phyloP scores from a whole-genome alignment of 345 rosid species.

The Excoecaria cochinchinensis region DNA sequence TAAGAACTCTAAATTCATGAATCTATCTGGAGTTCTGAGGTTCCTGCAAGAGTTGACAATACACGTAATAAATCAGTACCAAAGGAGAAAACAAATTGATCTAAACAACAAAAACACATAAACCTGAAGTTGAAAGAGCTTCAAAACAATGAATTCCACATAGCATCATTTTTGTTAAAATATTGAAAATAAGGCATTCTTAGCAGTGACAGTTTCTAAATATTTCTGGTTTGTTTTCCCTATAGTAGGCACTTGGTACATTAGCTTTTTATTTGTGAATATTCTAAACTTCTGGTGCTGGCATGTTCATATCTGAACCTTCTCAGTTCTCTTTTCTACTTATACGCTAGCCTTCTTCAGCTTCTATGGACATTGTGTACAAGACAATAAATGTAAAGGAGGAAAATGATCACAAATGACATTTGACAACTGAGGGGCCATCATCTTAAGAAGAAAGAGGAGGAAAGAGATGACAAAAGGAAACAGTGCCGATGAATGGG shows the following conservation, averaged over 20 bases:
- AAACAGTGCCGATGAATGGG: neutral
- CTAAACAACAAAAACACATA: neutral
- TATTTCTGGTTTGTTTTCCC: neutral
- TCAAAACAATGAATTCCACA: neutral
- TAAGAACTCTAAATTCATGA: neutral
- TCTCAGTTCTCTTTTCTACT: neutral
- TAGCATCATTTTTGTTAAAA: neutral
- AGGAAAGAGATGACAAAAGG: neutral
- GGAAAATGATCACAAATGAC: neutral
- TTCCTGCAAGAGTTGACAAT: neutral
- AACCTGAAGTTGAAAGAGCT: neutral
- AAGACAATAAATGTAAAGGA: too few relatives aligned
- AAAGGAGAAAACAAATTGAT: neutral
- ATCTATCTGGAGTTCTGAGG: neutral
- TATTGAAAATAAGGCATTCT: neutral
- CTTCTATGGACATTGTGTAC: too few relatives aligned
- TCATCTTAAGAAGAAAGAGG: neutral
- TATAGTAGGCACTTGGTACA: neutral
- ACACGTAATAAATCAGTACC: neutral
- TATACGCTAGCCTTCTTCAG: too few relatives aligned
- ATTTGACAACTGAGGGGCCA: neutral
- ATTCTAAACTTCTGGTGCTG: neutral
- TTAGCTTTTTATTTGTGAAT: neutral
- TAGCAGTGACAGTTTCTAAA: neutral
- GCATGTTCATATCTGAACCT: neutral